Percentiles rank a stretch among this genome's conserved stretches.
phyloP scores from a whole-genome alignment of 805 yeast species.

The Naumovozyma castellii region DNA sequence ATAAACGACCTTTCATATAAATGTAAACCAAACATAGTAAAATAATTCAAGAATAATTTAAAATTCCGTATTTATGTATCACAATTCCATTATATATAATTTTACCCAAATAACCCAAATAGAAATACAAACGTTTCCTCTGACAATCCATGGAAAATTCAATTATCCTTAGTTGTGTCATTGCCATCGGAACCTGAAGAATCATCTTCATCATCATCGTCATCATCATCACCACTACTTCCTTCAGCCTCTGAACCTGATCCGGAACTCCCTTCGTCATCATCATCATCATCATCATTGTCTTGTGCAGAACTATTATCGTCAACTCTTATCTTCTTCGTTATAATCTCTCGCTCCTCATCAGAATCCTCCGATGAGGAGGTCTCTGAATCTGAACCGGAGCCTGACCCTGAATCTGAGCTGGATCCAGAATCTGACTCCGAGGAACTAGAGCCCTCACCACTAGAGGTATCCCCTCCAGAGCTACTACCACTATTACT shows the following conservation, averaged over 20 bases:
- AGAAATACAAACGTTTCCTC: not conserved
- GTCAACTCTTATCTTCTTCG: conserved; percentile 32
- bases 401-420: not conserved
- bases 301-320: conserved; percentile 5
- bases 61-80: not conserved
- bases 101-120: not conserved
- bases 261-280: conserved; percentile 21
- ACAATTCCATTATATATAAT: too few relatives aligned
- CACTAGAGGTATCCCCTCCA: not conserved
- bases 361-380: conserved; percentile 3
- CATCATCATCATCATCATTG: conserved; percentile 26
- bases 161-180: not conserved
- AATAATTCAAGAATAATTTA: not conserved
- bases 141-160: not conserved
- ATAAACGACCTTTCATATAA: not conserved
- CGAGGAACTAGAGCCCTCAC: not conserved
- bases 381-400: not conserved
- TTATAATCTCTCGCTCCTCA: conserved; percentile 28
- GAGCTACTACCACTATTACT: conserved; percentile 4
- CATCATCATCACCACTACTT: conserved; percentile 39
- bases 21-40: not conserved
- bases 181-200: not conserved
- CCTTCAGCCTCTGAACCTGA: conserved; percentile 23
- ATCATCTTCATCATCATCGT: conserved; percentile 14
- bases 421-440: not conserved